Evolutionary conservation across 192 early-diverging fungal species (phyloP).

Genomic region (Gonapodya sp.): DNA sequence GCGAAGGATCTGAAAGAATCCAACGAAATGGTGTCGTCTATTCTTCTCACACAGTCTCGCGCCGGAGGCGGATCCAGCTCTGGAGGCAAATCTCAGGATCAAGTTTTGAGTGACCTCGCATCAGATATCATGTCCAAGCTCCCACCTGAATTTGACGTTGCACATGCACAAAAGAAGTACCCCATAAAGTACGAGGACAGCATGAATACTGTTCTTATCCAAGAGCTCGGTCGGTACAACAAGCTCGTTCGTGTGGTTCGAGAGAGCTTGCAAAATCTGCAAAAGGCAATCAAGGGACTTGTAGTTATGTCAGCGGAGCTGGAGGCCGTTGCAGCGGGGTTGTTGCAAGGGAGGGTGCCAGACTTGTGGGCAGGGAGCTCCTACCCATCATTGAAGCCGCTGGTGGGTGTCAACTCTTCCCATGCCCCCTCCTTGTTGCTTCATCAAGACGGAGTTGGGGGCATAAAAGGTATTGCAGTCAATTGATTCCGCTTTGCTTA

Average conservation of each 20-base stretch:
- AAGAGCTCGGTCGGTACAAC: conserved; percentile 58
- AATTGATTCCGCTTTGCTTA: too few relatives aligned
- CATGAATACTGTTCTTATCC: conserved; percentile 58
- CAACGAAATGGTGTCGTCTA: conserved; percentile 41
- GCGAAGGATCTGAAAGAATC: conserved; percentile 48
- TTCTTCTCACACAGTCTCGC: conserved; percentile 32
- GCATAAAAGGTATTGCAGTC: not conserved
- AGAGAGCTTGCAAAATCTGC: conserved; percentile 45
- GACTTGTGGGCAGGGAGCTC: conserved; percentile 49
- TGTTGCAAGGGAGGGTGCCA: conserved; percentile 40
- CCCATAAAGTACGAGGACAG: conserved; percentile 49
- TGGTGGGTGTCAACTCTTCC: conserved; percentile 39
- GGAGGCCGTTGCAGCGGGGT: conserved; percentile 51
- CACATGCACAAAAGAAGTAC: conserved; percentile 32
- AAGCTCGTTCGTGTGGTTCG: conserved; percentile 46
- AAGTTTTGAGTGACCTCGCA: conserved; percentile 26
- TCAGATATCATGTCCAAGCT: conserved; percentile 33
- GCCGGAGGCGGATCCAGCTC: conserved; percentile 10
- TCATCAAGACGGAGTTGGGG: too few relatives aligned
- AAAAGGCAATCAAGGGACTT: conserved; percentile 53
- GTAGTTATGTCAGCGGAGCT: conserved; percentile 54
- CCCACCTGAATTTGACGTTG: conserved; percentile 20
- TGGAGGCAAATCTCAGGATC: not conserved
- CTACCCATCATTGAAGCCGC: conserved; percentile 53
- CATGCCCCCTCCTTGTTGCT: not conserved